Evolutionary conservation across 129 eudicot species (phyloP), one percentile per base, ranked within the genome.

Genomic region (Centrapalus pauciflorus): DNA sequence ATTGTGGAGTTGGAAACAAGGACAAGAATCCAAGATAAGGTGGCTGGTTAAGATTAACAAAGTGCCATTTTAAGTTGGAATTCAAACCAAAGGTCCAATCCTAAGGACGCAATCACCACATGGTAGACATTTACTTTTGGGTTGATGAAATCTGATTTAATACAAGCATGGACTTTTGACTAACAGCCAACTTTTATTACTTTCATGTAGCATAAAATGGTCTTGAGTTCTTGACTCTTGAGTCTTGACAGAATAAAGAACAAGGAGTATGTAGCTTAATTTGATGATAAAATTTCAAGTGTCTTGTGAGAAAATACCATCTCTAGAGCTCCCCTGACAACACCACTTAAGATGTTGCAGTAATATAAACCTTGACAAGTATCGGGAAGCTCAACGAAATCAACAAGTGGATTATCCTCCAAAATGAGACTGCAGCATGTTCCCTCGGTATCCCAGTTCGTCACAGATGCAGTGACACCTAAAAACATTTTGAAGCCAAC

Each of bases 341-440:
- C 93, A 60, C 99, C 99, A 37, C 96, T 94, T 70, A 94, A 70
- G 46, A 94, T 84, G 83, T 86, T 94, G 84, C 97, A 94, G 61
- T 94, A 94, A 58, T 89, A 75, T 40, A 94, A 93, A 45, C 99
- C 99, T 79, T 94, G 99, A 59, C 96, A 94, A 48, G 93, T 86
- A 55, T 94, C 99, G 26, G 99, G 99, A 76, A 94, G 97, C 83
- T 94, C 97, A 66, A 94, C 99, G 73, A 94, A 94, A 64, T 89
- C 99, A n/a, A 94, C 99, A 24, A 94, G 80, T 28, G 99, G 99
- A 51, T 89, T 94, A 76, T 94, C 99, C 79, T 94, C 99, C 80
- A 94, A 72, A 33, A 94, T 82, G 23, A 94, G 72, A 55, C 97
- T 94, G 88, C 99, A 94, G 34, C 81, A 82, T 45, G 95, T 86